Conservation (phyloP, 2,329 filamentous ascomycete genomes). For the Calonectria hongkongensis region DNA sequence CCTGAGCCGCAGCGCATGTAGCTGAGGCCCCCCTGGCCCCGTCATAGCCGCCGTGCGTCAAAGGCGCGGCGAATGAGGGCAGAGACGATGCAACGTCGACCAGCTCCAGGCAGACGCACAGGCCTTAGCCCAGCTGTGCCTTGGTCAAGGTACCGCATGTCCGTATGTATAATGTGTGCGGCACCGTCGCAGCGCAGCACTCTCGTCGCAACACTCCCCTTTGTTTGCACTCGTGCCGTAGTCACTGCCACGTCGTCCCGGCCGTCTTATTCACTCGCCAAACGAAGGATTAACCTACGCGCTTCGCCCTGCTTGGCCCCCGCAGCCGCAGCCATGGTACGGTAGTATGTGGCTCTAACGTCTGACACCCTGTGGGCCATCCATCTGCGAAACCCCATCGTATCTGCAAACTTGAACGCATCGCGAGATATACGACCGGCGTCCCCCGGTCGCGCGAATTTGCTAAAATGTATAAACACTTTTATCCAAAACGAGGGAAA, state of each 20-base stretch:
- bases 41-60: conserved; percentile 18
- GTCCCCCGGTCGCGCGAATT: neutral
- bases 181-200: neutral
- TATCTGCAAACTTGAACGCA: conserved; percentile 3
- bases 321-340: conserved; percentile 8
- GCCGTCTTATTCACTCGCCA: conserved; percentile 7
- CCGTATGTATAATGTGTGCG: no score
- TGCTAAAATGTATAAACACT: neutral
- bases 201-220: neutral
- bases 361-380: conserved; percentile 3
- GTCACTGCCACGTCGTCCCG: neutral
- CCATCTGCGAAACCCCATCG: conserved; percentile 4
- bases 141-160: no score
- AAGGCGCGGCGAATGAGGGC: conserved; percentile 10
- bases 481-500: neutral
- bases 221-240: neutral
- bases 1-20: conserved; percentile 5
- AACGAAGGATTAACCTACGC: conserved; percentile 1
- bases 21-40: neutral
- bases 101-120: conserved; percentile 15
- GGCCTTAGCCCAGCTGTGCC: no score
- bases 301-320: conserved; percentile 14
- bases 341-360: neutral
- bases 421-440: conserved; percentile 7
- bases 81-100: neutral